These are phyloP conservation scores for Trichoderma sp. DNA, from an alignment of 2,329 filamentous ascomycete genomes.

Conservation along the genomic window DNA sequence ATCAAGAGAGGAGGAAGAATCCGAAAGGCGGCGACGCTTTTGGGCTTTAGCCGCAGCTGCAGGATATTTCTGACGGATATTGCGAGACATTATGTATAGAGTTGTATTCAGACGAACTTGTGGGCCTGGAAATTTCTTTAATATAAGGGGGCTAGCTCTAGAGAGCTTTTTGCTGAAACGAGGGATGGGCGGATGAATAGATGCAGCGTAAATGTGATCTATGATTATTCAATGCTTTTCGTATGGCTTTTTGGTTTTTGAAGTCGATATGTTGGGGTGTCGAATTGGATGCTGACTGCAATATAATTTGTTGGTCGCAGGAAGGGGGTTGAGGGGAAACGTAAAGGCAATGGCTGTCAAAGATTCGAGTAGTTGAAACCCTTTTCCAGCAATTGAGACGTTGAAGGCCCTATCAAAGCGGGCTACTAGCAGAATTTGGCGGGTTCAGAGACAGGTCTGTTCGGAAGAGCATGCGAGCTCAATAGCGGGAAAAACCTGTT, in stretches of 20 bases:
- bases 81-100: conserved; percentile 52
- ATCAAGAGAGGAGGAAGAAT: conserved; percentile 58
- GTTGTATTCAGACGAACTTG: not conserved
- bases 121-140: conserved; percentile 8
- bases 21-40: conserved; percentile 53
- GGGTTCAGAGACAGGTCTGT: conserved; percentile 44
- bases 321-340: not conserved
- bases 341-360: not conserved
- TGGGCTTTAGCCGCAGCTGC: conserved; percentile 47
- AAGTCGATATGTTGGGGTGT: not conserved
- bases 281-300: not conserved
- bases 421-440: conserved; percentile 37
- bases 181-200: not conserved
- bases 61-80: conserved; percentile 52
- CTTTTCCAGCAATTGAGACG: conserved; percentile 23
- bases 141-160: conserved; percentile 1
- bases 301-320: not conserved
- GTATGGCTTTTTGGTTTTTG: not conserved
- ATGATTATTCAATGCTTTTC: not conserved
- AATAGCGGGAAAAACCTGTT: conserved; percentile 56
- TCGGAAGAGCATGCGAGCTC: conserved; percentile 39
- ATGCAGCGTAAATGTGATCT: not conserved
- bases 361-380: conserved; percentile 8
- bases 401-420: conserved; percentile 34
- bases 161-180: not conserved